Evolutionary conservation across 441 rosid species (phyloP).

Genomic region (Populus hybrid): DNA sequence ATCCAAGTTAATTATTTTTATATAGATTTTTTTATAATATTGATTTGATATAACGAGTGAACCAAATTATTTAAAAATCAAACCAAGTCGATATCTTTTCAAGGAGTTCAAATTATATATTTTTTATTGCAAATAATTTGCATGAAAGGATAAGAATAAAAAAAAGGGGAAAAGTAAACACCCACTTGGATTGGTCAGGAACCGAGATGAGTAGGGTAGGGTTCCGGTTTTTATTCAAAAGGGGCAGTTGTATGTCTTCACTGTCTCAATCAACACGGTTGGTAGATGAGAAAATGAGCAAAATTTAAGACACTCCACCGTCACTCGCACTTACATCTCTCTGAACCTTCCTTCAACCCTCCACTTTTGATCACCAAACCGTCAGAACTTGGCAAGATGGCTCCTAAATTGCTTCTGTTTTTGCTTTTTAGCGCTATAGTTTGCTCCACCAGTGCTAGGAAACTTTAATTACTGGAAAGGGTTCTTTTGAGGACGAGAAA

Average conservation of each 20-base stretch:
- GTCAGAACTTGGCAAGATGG: constrained; percentile 14
- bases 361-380: not conserved
- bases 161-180: too few relatives aligned
- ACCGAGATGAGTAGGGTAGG: constrained; percentile 12
- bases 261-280: too few relatives aligned
- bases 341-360: constrained; percentile 21
- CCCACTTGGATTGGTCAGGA: too few relatives aligned
- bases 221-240: constrained; percentile 24
- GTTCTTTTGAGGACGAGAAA: constrained; percentile 18
- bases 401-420: constrained; percentile 30
- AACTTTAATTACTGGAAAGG: constrained; percentile 7
- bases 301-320: constrained; percentile 34
- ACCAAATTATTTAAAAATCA: too few relatives aligned
- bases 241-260: constrained; percentile 14
- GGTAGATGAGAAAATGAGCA: constrained; percentile 22
- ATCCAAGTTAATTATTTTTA: too few relatives aligned
- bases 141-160: too few relatives aligned
- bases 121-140: too few relatives aligned
- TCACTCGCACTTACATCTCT: not conserved
- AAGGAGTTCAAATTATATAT: too few relatives aligned
- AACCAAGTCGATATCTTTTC: too few relatives aligned
- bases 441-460: constrained; percentile 15
- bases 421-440: constrained; percentile 30
- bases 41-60: too few relatives aligned
- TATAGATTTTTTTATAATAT: too few relatives aligned